phyloP scores from a whole-genome alignment of 2,329 filamentous ascomycete genomes.

The Neurospora sp. region DNA sequence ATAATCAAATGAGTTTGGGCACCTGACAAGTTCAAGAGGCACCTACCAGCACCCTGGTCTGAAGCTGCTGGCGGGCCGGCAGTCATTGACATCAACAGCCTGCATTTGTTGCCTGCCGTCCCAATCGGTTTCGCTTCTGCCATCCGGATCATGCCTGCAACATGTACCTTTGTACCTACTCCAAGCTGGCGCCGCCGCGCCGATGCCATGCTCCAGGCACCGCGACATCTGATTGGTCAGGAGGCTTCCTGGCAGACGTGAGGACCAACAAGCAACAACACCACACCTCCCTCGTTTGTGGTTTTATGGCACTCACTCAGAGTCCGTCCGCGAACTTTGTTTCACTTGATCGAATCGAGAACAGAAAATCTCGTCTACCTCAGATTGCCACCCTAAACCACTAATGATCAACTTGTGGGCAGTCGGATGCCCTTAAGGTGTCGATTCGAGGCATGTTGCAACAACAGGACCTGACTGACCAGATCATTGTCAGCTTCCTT shows the following conservation, averaged over 20 bases:
- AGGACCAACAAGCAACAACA: background rate
- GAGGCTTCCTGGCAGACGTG: background rate
- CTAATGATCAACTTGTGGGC: too few species aligned
- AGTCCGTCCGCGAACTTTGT: background rate
- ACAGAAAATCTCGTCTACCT: background rate
- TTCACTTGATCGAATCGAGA: background rate
- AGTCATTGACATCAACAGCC: background rate
- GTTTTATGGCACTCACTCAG: background rate
- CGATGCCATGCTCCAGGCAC: background rate
- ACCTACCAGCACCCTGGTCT: background rate
- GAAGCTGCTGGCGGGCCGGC: background rate
- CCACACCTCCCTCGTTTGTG: background rate
- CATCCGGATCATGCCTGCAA: background rate
- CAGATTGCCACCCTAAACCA: too few species aligned
- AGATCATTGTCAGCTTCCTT: background rate
- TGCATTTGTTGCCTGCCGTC: background rate
- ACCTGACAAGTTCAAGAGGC: background rate
- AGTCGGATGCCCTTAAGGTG: too few species aligned
- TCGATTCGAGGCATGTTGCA: too few species aligned
- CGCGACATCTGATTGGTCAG: background rate
- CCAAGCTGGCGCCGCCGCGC: background rate
- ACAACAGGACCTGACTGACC: background rate
- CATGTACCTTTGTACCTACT: background rate
- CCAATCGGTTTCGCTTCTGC: background rate
- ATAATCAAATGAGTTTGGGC: background rate